These are phyloP conservation scores for Pyracantha coccinea DNA, from an alignment of 331 rosid genomes.

Conservation along the genomic window DNA sequence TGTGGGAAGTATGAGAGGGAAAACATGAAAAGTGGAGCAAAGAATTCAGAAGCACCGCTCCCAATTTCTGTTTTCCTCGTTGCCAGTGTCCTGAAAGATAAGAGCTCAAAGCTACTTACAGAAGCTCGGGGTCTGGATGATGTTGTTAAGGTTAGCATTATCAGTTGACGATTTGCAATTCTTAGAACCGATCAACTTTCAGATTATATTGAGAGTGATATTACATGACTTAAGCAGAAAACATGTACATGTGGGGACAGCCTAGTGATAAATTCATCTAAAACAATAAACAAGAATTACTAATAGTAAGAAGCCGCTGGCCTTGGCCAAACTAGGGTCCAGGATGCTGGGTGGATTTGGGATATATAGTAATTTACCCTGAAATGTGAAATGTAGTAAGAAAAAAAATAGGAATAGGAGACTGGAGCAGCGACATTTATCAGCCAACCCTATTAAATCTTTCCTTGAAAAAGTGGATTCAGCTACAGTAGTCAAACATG, in stretches of 20 bases:
- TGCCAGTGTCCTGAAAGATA: slow-evolving; percentile 94
- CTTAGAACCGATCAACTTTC: not conserved
- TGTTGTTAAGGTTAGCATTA: slow-evolving; percentile 79
- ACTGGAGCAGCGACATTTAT: not conserved
- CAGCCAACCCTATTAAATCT: not conserved
- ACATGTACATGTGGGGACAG: not conserved
- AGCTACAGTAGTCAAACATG: not conserved
- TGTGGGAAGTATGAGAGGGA: slow-evolving; percentile 90
- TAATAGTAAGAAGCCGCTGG: not conserved
- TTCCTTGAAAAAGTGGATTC: not conserved
- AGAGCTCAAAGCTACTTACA: slow-evolving; percentile 63
- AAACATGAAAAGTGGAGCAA: slow-evolving; percentile 55
- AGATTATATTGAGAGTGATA: not conserved
- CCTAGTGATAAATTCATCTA: not conserved
- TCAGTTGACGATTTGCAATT: slow-evolving; percentile 7
- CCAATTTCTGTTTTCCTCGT: slow-evolving; percentile 93
- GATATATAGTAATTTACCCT: no score
- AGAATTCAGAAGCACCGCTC: slow-evolving; percentile 67
- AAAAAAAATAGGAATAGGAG: not conserved
- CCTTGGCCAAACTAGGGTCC: not conserved
- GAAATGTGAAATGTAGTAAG: no score
- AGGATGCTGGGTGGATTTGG: not conserved
- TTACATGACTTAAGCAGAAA: not conserved
- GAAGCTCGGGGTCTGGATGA: slow-evolving; percentile 97
- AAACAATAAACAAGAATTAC: not conserved